Base-by-base conservation (phyloP, 1,284 basidiomycete species). In the Apiotrichum gracile region DNA sequence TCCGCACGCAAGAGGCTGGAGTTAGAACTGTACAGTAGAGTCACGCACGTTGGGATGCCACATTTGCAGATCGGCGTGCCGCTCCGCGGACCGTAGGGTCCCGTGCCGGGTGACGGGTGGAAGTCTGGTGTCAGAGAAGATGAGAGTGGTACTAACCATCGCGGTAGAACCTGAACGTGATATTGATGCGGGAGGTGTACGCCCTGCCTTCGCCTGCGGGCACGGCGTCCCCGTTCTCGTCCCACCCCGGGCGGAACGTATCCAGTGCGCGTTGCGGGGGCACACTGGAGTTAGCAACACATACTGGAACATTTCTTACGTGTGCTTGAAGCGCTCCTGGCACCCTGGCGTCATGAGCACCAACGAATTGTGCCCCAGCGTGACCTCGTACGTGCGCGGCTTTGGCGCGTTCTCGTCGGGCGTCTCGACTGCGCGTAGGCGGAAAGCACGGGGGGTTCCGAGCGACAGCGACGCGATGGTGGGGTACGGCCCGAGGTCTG, bases 401-500 rank as follows among this genome's bases (percentile, higher is more conserved):
- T 66, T 64, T 10, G 81, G 51, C 81, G 80, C 19, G 19, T 86
- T 51, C 16, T 62, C 54, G 46, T 72, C 69, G 12, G 62, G 58
- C 2, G 67, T 41, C 22, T 61, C 61, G 0, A 64, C 68, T 26
- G 61, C 57, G 6, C 89, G 82, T 25, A 93, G 77, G 16, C 87
- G 83, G 68, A 94, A 93, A 12, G 78, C 78, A 49, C 91, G 79
- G 42, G 81, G 79, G 0, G 86, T 71, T 80, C 91, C 91, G n/a
- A 97, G 82, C 59, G 90, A 92, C 39, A 97, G 74, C 8, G 89
- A 92, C 9, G 91, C 92, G 62, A 97, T 96, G 0, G 92, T 94
- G 1, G 89, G 84, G 69, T 87, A 91, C 6, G 92, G 92, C 2
- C 92, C 92, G 13, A 96, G 80, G 74, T 90, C 86, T 37, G 54